Evolutionary conservation across 768 basidiomycete genomes (phyloP).

Genomic region (Boletus patriciae): DNA sequence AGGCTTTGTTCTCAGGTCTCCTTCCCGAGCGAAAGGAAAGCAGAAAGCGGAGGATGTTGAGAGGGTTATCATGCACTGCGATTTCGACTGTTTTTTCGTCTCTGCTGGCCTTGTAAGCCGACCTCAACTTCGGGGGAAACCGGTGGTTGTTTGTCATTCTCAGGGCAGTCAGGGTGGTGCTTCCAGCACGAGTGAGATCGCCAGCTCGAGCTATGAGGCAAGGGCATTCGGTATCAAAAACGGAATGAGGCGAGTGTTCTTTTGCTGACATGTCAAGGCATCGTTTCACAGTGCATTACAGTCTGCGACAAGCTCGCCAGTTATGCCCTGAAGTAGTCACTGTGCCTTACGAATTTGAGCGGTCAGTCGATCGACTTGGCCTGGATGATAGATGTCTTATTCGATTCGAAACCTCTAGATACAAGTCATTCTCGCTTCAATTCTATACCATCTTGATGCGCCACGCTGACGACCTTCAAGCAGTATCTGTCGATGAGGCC

Average conservation of each 20-base stretch:
- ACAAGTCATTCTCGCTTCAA: constrained; percentile 77
- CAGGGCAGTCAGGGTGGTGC: constrained; percentile 70
- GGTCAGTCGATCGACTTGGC: constrained; percentile 39
- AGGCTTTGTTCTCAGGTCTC: constrained; percentile 49
- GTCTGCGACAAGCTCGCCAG: constrained; percentile 76
- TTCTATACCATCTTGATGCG: constrained; percentile 94
- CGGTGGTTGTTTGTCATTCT: constrained; percentile 94
- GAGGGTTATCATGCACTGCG: constrained; percentile 85
- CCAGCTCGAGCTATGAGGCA: constrained; percentile 93
- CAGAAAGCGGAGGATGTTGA: constrained; percentile 49
- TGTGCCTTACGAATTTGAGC: constrained; percentile 93
- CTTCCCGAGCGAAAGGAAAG: constrained; percentile 51
- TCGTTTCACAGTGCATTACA: constrained; percentile 29
- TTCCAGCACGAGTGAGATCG: constrained; percentile 91
- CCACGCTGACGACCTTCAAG: constrained; percentile 88
- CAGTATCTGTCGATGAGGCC: constrained; percentile 96
- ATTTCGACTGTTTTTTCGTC: constrained; percentile 98
- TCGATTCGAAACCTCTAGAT: constrained; percentile 45
- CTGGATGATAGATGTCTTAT: not conserved
- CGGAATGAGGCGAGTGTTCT: constrained; percentile 81
- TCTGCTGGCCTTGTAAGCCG: constrained; percentile 81
- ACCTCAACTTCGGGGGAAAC: constrained; percentile 81
- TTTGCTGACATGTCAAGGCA: not conserved
- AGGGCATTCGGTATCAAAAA: constrained; percentile 84
- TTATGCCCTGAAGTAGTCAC: constrained; percentile 73